These are phyloP conservation scores for Basidiobolus meristosporus DNA, from an alignment of 371 early-diverging fungal species.

Conservation along the genomic window DNA sequence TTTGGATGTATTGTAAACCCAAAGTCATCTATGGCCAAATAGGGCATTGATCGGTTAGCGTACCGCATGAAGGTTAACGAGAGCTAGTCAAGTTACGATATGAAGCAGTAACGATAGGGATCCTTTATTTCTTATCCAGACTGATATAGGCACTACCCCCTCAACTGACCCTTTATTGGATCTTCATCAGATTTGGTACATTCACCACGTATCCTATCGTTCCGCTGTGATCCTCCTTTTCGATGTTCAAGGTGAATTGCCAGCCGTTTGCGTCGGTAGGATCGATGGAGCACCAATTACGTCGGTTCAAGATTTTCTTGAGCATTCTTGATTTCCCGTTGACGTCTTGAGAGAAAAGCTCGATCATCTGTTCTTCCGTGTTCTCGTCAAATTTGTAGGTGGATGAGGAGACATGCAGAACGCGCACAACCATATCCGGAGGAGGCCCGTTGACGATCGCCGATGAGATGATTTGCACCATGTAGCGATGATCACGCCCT, in stretches of 20 bases:
- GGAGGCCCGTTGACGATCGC: slow-evolving; percentile 46
- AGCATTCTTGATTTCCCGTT: slow-evolving; percentile 12
- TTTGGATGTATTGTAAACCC: too few relatives aligned
- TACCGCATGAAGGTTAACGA: too few relatives aligned
- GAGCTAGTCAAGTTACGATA: too few relatives aligned
- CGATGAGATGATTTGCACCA: slow-evolving; percentile 58
- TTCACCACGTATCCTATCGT: not conserved
- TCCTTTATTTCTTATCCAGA: too few relatives aligned
- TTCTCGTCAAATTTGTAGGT: slow-evolving; percentile 13
- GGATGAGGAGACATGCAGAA: slow-evolving; percentile 12
- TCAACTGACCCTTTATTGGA: too few relatives aligned
- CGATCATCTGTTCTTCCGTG: slow-evolving; percentile 24
- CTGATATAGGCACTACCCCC: too few relatives aligned
- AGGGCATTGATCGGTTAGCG: too few relatives aligned
- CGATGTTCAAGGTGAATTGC: not conserved
- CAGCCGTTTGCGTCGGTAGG: too few relatives aligned
- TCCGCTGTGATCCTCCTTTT: not conserved
- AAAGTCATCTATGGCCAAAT: too few relatives aligned
- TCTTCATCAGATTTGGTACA: slow-evolving; percentile 1
- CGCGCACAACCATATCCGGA: slow-evolving; percentile 12
- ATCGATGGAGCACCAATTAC: slow-evolving; percentile 10
- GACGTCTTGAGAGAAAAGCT: slow-evolving; percentile 20
- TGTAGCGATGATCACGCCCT: slow-evolving; percentile 40
- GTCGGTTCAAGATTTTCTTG: slow-evolving; percentile 13
- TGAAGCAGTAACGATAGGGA: too few relatives aligned